Base-by-base conservation (phyloP, 2,329 filamentous ascomycete genomes). In the Domatiomyces globalis region DNA sequence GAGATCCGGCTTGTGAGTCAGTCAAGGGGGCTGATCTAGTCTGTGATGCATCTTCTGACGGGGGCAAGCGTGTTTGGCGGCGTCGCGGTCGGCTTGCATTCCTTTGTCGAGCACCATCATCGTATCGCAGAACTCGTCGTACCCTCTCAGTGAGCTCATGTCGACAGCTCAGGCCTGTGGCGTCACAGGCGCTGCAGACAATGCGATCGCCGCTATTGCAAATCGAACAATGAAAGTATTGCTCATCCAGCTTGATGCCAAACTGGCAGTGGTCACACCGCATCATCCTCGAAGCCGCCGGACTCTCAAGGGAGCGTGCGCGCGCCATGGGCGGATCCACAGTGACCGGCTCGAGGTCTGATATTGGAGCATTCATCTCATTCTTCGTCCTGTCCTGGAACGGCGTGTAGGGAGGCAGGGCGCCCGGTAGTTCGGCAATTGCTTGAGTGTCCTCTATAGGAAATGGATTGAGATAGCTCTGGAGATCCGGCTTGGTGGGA, bases 131-230 rank as follows among this genome's bases (percentile, higher is more conserved):
- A 33, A 58, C 56, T 44, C 53, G 58, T 10, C 58, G 51, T 1
- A 58, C 53, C 49, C 51, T 58, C 47, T 56, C 54, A 7, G 54
- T 55, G 19, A 59, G 50, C n/a, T 55, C 51, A 49, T 60, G 58
- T 4, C 57, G 54, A 50, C 58, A 60, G 45, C 57, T 59, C 46
- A 51, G 54, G 19, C 58, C 58, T 8, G 51, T 50, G 44, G 52
- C 52, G 27, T 57, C 57, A 48, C 58, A 60, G 20, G 54, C 51
- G 15, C 52, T 53, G 46, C 58, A 60, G 18, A 59, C 44, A 20
- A 60, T 57, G 45, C 58, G 49, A 50, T 60, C 58, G 15, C 55
- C 57, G 49, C 55, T 45, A 42, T 59, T 54, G 48, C 58, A 60
- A 43, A 56, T 54, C 9, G 53, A 53, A 29, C 58, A 60, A 27